These are phyloP conservation scores for Xerocomus spinulosus DNA, from an alignment of 768 basidiomycete species.

Conservation along the genomic window DNA sequence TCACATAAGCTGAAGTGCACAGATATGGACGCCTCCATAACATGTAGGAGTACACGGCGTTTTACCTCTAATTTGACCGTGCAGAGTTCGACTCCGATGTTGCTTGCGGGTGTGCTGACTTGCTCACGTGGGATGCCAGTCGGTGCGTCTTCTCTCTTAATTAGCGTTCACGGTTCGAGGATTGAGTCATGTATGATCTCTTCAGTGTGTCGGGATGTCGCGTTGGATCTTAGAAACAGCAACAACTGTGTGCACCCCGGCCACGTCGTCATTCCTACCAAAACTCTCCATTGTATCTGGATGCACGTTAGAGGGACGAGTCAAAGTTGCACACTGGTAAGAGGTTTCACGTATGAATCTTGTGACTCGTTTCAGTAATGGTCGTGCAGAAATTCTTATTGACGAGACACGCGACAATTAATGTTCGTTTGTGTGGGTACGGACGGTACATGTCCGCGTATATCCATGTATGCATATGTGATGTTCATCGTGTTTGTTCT, in stretches of 20 bases:
- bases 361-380: not conserved
- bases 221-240: slow-evolving; percentile 78
- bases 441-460: slow-evolving; percentile 57
- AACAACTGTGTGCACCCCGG: slow-evolving; percentile 80
- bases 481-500: slow-evolving; percentile 1
- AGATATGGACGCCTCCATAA: slow-evolving; percentile 74
- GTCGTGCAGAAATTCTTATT: slow-evolving; percentile 53
- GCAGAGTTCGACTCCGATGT: slow-evolving; percentile 59
- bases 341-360: slow-evolving; percentile 4
- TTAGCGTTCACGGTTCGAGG: no score
- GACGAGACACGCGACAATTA: slow-evolving; percentile 64
- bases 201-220: slow-evolving; percentile 62
- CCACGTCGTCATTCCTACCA: slow-evolving; percentile 48
- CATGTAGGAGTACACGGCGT: slow-evolving; percentile 83
- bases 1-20: slow-evolving; percentile 69
- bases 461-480: not conserved
- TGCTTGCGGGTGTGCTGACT: slow-evolving; percentile 43
- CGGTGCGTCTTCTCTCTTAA: slow-evolving; percentile 41
- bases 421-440: slow-evolving; percentile 84
- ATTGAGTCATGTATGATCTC: not conserved
- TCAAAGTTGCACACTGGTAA: slow-evolving; percentile 83
- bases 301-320: slow-evolving; percentile 41
- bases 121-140: slow-evolving; percentile 88
- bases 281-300: slow-evolving; percentile 10
- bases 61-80: slow-evolving; percentile 92